phyloP scores from a whole-genome alignment of 805 yeast species.

The Zygosaccharomyces bailii region DNA sequence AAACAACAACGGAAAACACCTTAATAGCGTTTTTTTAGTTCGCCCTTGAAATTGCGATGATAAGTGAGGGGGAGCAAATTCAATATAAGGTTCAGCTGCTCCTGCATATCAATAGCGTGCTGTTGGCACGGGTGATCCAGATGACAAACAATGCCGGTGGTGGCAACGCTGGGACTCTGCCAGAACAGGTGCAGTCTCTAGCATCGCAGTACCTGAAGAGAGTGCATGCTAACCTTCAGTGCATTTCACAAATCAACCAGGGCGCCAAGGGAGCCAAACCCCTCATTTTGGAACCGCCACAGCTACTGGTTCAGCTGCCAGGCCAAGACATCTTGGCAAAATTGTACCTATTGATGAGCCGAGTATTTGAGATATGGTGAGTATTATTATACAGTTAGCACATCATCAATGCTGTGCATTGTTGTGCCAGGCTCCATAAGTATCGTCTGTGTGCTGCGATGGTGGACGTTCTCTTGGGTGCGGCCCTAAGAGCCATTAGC shows the following conservation, averaged over 20 bases:
- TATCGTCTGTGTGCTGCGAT: too few relatives aligned
- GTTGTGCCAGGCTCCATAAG: background rate
- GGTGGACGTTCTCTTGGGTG: too few relatives aligned
- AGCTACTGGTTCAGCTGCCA: constrained; percentile 18
- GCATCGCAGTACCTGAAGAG: constrained; percentile 34
- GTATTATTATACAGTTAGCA: background rate
- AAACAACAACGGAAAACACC: background rate
- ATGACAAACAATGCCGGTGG: constrained; percentile 25
- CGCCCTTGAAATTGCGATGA: background rate
- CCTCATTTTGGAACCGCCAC: constrained; percentile 28
- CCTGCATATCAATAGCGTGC: constrained; percentile 35
- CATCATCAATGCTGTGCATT: background rate
- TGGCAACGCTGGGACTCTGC: constrained; percentile 18
- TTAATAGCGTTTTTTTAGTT: background rate
- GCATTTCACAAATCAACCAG: constrained; percentile 36
- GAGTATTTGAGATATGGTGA: constrained; percentile 37
- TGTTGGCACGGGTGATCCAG: constrained; percentile 29
- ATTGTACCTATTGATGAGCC: constrained; percentile 31
- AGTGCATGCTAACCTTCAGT: constrained; percentile 37
- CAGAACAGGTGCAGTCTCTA: constrained; percentile 28
- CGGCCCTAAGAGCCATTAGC: too few relatives aligned
- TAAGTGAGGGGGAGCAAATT: constrained; percentile 26
- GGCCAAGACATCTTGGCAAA: constrained; percentile 33
- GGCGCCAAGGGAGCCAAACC: constrained; percentile 30
- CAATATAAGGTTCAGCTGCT: constrained; percentile 36